Evolutionary conservation across 495 filamentous ascomycete species (phyloP).

Genomic region (Alectoria sarmentosa): DNA sequence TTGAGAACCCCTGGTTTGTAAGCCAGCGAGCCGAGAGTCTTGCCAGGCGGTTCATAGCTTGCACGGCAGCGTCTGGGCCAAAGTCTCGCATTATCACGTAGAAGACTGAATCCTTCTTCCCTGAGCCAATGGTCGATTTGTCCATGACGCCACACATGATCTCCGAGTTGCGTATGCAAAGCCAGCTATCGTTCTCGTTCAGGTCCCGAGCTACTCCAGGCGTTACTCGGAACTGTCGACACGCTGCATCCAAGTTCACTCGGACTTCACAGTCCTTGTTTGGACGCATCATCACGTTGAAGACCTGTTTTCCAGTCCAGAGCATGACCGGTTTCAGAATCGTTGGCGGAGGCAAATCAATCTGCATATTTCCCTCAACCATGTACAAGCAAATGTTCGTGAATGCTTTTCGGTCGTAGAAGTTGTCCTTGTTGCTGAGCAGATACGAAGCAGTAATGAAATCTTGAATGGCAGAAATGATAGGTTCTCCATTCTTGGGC

Average conservation of each 20-base stretch:
- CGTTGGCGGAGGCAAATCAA: slow-evolving; percentile 81
- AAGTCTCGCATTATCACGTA: slow-evolving; percentile 94
- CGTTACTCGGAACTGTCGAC: slow-evolving; percentile 65
- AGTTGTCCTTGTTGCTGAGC: slow-evolving; percentile 85
- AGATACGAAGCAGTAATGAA: slow-evolving; percentile 95
- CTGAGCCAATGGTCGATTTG: slow-evolving; percentile 88
- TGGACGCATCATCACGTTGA: slow-evolving; percentile 90
- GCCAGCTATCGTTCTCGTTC: slow-evolving; percentile 74
- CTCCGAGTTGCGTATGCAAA: slow-evolving; percentile 92
- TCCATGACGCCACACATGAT: slow-evolving; percentile 99
- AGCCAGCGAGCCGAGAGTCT: slow-evolving; percentile 86
- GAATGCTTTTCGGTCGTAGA: slow-evolving; percentile 81
- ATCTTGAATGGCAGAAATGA: slow-evolving; percentile 96
- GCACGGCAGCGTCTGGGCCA: slow-evolving; percentile 79
- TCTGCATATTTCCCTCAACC: slow-evolving; percentile 70
- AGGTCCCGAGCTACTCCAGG: slow-evolving; percentile 59
- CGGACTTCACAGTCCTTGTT: slow-evolving; percentile 71
- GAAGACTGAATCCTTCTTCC: slow-evolving; percentile 96
- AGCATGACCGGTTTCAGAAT: slow-evolving; percentile 79
- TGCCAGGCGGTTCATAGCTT: slow-evolving; percentile 89
- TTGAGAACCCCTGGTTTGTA: slow-evolving; percentile 88
- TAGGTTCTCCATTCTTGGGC: slow-evolving; percentile 95
- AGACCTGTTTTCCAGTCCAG: slow-evolving; percentile 98
- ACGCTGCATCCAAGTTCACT: slow-evolving; percentile 90
- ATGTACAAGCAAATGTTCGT: slow-evolving; percentile 88